Conservation (phyloP, 1,284 basidiomycete genomes). For the Mycena citricolor region DNA sequence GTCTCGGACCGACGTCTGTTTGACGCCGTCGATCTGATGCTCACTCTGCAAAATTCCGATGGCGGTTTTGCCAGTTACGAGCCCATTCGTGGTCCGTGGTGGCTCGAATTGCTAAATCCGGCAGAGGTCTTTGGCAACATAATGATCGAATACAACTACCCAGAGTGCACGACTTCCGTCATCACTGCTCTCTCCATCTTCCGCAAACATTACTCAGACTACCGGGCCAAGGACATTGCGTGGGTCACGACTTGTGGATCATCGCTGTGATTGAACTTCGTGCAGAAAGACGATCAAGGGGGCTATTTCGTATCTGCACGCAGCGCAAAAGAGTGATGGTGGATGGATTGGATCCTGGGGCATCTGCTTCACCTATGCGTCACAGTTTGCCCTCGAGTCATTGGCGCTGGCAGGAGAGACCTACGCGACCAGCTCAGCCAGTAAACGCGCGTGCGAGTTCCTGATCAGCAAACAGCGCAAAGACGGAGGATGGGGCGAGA, state of each 20-base stretch:
- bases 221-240: constrained; percentile 81
- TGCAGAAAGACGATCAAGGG: constrained; percentile 57
- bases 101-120: constrained; percentile 85
- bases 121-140: constrained; percentile 94
- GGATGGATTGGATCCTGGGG: constrained; percentile 98
- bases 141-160: constrained; percentile 91
- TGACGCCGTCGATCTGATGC: constrained; percentile 85
- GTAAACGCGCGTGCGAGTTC: constrained; percentile 83
- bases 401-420: constrained; percentile 88
- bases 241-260: constrained; percentile 35
- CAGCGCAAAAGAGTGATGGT: constrained; percentile 80
- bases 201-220: constrained; percentile 75
- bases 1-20: constrained; percentile 78
- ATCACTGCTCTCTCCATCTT: constrained; percentile 88
- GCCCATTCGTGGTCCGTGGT: constrained; percentile 75
- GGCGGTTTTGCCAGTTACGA: constrained; percentile 97
- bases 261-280: constrained; percentile 12
- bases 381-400: constrained; percentile 93
- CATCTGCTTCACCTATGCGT: constrained; percentile 95
- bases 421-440: constrained; percentile 71
- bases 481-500: constrained; percentile 99
- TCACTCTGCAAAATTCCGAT: constrained; percentile 84
- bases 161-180: constrained; percentile 94
- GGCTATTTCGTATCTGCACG: constrained; percentile 84
- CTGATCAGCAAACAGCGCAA: constrained; percentile 80